These are phyloP conservation scores for Collariella sp. DNA, from an alignment of 495 filamentous ascomycete species.

Conservation along the genomic window DNA sequence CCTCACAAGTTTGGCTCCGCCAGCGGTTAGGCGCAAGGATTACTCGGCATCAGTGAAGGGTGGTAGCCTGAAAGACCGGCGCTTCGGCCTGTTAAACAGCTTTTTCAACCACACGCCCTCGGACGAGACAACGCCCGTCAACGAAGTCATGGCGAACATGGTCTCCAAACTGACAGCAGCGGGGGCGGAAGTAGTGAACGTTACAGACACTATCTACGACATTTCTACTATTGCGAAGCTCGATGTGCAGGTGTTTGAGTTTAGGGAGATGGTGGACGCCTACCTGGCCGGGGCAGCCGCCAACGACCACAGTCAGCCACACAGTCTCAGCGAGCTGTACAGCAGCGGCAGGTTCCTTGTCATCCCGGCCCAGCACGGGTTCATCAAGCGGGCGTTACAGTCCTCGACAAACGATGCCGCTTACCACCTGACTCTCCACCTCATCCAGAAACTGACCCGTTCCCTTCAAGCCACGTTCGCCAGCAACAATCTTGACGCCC, in stretches of 20 bases:
- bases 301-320: conserved; percentile 21
- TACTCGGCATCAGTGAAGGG: conserved; percentile 32
- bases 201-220: conserved; percentile 46
- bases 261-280: conserved; percentile 39
- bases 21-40: conserved; percentile 28
- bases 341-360: conserved; percentile 41
- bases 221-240: conserved; percentile 34
- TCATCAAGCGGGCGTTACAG: conserved; percentile 40
- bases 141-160: conserved; percentile 34
- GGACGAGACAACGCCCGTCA: conserved; percentile 47
- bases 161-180: conserved; percentile 28
- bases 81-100: conserved; percentile 41
- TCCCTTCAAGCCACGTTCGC: conserved; percentile 42
- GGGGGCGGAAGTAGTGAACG: conserved; percentile 36
- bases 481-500: conserved; percentile 41
- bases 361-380: conserved; percentile 47
- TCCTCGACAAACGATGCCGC: conserved; percentile 38
- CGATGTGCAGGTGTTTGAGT: conserved; percentile 55
- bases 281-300: conserved; percentile 37
- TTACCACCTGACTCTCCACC: conserved; percentile 36
- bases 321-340: conserved; percentile 40
- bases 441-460: conserved; percentile 41
- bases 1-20: conserved; percentile 33
- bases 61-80: conserved; percentile 32
- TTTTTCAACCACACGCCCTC: conserved; percentile 39